A percentile compares a stretch with the other conserved stretches of the same genome.
These are phyloP conservation scores for Neofusicoccum cordaticola DNA, from an alignment of 2,329 filamentous ascomycete genomes.

Conservation along the genomic window DNA sequence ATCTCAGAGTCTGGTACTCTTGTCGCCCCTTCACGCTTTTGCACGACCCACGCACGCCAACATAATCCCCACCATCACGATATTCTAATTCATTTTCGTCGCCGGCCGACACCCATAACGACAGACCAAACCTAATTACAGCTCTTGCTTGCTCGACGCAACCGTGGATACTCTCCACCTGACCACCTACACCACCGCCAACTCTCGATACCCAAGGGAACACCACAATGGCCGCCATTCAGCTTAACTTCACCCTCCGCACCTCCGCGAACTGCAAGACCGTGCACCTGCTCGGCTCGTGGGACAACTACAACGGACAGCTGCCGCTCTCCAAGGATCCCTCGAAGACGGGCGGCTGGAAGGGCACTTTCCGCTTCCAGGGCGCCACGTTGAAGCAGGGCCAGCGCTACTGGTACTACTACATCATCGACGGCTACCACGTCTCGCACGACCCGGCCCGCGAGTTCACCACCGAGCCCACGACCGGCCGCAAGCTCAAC, in stretches of 20 bases:
- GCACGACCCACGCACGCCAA: slow-evolving; percentile 19
- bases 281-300: slow-evolving; percentile 94
- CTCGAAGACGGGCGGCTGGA: slow-evolving; percentile 87
- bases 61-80: slow-evolving; percentile 23
- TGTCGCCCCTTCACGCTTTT: slow-evolving; percentile 21
- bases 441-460: slow-evolving; percentile 93
- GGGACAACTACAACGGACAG: slow-evolving; percentile 95
- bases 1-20: slow-evolving; percentile 22
- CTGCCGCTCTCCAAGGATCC: slow-evolving; percentile 90
- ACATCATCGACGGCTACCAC: slow-evolving; percentile 99
- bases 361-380: slow-evolving; percentile 95
- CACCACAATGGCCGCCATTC: slow-evolving; percentile 75
- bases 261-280: slow-evolving; percentile 96
- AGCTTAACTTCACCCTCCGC: slow-evolving; percentile 93
- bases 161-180: slow-evolving; percentile 19
- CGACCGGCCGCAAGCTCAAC: slow-evolving; percentile 94
- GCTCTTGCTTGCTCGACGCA: slow-evolving; percentile 20
- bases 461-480: slow-evolving; percentile 87
- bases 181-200: slow-evolving; percentile 21
- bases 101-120: slow-evolving; percentile 37
- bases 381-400: slow-evolving; percentile 80
- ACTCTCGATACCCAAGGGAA: slow-evolving; percentile 13
- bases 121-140: slow-evolving; percentile 16
- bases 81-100: slow-evolving; percentile 36
- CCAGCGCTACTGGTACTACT: slow-evolving; percentile 99